A percentile compares a stretch with the other conserved stretches of the same genome.
These are phyloP conservation scores for Jacaranda copaia DNA, from an alignment of 257 asterid genomes.

Conservation along the genomic window DNA sequence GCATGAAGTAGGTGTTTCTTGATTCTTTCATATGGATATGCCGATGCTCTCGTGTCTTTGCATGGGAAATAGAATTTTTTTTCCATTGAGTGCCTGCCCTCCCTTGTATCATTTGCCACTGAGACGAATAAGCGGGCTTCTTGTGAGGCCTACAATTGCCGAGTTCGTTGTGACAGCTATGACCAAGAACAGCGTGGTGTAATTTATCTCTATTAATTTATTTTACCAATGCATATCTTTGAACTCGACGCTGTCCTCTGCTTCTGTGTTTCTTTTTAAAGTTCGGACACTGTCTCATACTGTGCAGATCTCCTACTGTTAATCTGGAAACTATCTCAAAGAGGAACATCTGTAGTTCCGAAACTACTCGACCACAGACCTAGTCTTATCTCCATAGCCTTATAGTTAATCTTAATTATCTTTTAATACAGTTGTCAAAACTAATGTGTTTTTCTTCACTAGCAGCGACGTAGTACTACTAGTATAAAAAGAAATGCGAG, in stretches of 20 bases:
- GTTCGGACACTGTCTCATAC: no score
- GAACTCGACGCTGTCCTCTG: background rate
- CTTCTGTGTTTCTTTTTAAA: no score
- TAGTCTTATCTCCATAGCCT: no score
- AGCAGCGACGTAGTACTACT: no score
- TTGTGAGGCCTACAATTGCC: slow-evolving; percentile 46
- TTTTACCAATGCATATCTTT: slow-evolving; percentile 30
- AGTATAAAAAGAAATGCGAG: no score
- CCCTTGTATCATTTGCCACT: slow-evolving; percentile 30
- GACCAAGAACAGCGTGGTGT: slow-evolving; percentile 29
- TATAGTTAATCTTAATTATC: no score
- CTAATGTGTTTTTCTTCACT: no score
- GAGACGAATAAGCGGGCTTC: slow-evolving; percentile 58
- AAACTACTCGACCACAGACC: no score
- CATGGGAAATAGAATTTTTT: slow-evolving; percentile 29
- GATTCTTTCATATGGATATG: slow-evolving; percentile 53
- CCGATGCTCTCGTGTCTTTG: slow-evolving; percentile 29
- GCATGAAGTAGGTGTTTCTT: slow-evolving; percentile 41
- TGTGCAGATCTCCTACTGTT: no score
- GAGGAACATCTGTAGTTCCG: no score
- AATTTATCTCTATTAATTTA: slow-evolving; percentile 45
- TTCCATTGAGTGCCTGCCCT: slow-evolving; percentile 25
- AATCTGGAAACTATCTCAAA: no score
- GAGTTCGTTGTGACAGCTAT: slow-evolving; percentile 23
- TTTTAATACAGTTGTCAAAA: no score